Conservation (phyloP, 2,329 filamentous ascomycete genomes). For the Ophiostoma ips region DNA sequence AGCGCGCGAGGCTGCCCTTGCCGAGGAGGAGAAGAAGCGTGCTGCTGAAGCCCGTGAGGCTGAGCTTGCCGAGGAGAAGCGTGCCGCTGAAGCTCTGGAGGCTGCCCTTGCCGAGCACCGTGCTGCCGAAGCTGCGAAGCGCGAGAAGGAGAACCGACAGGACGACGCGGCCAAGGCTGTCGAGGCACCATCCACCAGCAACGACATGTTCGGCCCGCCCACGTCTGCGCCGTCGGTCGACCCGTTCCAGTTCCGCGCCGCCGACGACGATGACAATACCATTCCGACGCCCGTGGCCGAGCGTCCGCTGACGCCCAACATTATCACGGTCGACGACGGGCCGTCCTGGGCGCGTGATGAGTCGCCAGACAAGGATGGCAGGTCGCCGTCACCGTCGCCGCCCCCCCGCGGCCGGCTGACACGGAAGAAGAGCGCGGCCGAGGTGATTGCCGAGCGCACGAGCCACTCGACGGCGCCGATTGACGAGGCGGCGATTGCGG, state of each 20-base stretch:
- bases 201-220: neutral
- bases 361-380: conserved; percentile 16
- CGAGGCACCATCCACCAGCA: neutral
- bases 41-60: too few species aligned
- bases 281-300: conserved; percentile 21
- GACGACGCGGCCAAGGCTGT: conserved; percentile 1
- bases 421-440: conserved; percentile 33
- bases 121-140: too few species aligned
- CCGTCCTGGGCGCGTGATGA: conserved; percentile 13
- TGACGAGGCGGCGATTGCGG: conserved; percentile 29
- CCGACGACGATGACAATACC: conserved; percentile 36
- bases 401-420: conserved; percentile 27
- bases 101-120: too few species aligned
- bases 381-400: neutral
- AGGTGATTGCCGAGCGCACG: conserved; percentile 30
- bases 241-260: conserved; percentile 45
- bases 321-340: conserved; percentile 13
- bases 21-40: conserved; percentile 1
- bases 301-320: conserved; percentile 27
- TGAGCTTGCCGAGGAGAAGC: too few species aligned
- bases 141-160: too few species aligned
- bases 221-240: conserved; percentile 24
- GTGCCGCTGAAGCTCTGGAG: too few species aligned
- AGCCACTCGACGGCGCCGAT: conserved; percentile 35
- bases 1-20: too few species aligned